These are phyloP conservation scores for Aspergillus chevalieri DNA, from an alignment of 2,329 filamentous ascomycete genomes.

Conservation along the genomic window DNA sequence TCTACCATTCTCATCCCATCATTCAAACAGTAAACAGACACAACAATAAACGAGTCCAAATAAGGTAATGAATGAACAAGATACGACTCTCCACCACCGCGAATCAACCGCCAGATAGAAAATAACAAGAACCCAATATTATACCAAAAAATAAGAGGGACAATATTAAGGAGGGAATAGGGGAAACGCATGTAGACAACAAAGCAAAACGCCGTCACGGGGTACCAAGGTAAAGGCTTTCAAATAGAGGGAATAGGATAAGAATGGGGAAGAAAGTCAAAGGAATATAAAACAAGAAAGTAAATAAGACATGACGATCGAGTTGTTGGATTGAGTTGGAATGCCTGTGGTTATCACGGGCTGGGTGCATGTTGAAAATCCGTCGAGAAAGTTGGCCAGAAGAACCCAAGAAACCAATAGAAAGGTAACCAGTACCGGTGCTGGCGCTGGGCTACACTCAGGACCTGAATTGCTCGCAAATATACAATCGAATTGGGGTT, in stretches of 20 bases:
- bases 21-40: background rate
- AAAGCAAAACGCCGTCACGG: background rate
- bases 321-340: no score
- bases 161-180: background rate
- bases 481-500: no score
- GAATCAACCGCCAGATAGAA: no score
- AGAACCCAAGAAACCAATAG: no score
- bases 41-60: background rate
- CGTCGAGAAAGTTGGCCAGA: no score
- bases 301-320: background rate
- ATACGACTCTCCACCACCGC: background rate
- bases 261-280: background rate
- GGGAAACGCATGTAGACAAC: background rate
- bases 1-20: background rate
- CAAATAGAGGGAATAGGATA: background rate
- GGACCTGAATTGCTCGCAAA: no score
- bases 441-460: no score
- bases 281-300: background rate
- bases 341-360: no score
- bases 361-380: no score
- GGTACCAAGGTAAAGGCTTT: background rate
- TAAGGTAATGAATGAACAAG: background rate
- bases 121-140: background rate
- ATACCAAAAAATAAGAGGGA: background rate
- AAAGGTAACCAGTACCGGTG: no score